Conservation (phyloP, 2,329 filamentous ascomycete genomes). For the Colletotrichum sp. region DNA sequence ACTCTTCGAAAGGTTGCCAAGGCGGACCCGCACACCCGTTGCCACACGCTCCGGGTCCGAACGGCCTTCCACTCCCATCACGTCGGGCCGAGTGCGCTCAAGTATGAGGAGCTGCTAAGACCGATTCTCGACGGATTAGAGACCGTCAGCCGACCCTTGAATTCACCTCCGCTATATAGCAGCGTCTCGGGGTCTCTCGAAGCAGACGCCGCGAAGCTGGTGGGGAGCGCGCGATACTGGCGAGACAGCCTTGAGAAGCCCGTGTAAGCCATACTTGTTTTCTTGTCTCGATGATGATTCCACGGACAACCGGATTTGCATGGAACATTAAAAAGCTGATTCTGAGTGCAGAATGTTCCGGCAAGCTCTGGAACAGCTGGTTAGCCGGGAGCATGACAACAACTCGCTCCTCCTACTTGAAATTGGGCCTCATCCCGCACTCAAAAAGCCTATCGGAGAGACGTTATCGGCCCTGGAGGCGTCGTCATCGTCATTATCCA, state of each 20-base stretch:
- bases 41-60: slow-evolving; percentile 12
- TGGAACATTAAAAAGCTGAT: neutral
- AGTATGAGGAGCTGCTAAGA: neutral
- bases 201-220: neutral
- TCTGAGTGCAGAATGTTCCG: neutral
- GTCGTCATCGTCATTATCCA: neutral
- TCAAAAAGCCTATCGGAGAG: slow-evolving; percentile 21
- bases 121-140: neutral
- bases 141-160: neutral
- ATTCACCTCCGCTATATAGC: neutral
- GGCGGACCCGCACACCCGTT: slow-evolving; percentile 13
- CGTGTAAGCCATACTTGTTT: neutral
- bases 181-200: neutral
- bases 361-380: neutral
- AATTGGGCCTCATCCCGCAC: slow-evolving; percentile 25
- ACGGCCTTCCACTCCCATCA: neutral
- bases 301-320: neutral
- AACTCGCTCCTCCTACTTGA: slow-evolving; percentile 17
- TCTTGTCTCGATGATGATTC: neutral
- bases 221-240: neutral
- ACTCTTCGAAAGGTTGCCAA: neutral
- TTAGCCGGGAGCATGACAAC: no score
- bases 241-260: neutral
- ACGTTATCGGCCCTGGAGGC: neutral
- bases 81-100: neutral